phyloP scores from a whole-genome alignment of 106 monocot genomes.

The Ottelia alismoides region DNA sequence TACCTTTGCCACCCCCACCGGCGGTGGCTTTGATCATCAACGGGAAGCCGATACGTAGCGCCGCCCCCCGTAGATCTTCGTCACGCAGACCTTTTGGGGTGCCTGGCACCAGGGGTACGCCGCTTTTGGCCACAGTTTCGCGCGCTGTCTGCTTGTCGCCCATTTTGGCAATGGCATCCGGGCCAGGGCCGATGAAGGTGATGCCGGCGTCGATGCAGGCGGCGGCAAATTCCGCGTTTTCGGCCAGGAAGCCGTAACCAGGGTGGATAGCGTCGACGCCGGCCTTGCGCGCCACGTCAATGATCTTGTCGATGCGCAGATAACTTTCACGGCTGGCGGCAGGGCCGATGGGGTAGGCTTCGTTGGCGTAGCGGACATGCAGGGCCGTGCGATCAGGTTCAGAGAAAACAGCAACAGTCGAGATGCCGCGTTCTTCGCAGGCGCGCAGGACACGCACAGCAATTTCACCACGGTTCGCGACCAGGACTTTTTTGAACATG shows the following conservation, averaged over 20 bases:
- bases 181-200: slow-evolving; percentile 1
- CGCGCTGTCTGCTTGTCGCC: not conserved
- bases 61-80: not conserved
- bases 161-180: not conserved
- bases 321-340: not conserved
- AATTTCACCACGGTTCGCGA: not conserved
- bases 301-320: not conserved
- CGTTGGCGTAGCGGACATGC: not conserved
- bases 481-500: not conserved
- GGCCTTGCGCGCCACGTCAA: not conserved
- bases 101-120: not conserved
- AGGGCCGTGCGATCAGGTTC: not conserved
- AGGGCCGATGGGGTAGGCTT: not conserved
- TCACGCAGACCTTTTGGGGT: too few relatives aligned
- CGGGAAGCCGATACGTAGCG: not conserved
- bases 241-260: slow-evolving; percentile 1
- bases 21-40: not conserved
- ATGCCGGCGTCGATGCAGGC: not conserved
- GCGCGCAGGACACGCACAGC: not conserved
- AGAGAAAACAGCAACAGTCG: not conserved
- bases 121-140: not conserved
- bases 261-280: not conserved
- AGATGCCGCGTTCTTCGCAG: not conserved
- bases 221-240: not conserved
- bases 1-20: not conserved